phyloP scores from a whole-genome alignment of 2,329 filamentous ascomycete species.

The Pestalotiopsis fici region DNA sequence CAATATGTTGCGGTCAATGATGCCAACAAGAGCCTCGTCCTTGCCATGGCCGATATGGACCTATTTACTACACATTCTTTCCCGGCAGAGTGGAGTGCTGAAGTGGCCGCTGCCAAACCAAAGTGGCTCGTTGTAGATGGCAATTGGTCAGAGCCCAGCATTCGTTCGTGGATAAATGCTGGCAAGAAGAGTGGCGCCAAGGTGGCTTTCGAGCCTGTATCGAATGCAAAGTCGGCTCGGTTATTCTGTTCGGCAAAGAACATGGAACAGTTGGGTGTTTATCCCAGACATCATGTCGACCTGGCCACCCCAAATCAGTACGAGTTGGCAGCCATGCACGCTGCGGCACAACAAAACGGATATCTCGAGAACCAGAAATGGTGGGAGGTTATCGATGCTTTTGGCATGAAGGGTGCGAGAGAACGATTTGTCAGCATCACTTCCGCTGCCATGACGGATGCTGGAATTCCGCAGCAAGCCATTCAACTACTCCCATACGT shows the following conservation, averaged over 20 bases:
- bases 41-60: slow-evolving; percentile 95
- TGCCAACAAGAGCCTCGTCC: slow-evolving; percentile 75
- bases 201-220: slow-evolving; percentile 88
- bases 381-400: slow-evolving; percentile 78
- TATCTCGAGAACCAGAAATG: slow-evolving; percentile 72
- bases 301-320: slow-evolving; percentile 81
- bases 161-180: slow-evolving; percentile 68
- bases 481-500: slow-evolving; percentile 88
- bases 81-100: slow-evolving; percentile 59
- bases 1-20: slow-evolving; percentile 94
- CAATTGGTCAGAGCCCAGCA: slow-evolving; percentile 73
- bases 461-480: slow-evolving; percentile 79
- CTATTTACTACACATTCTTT: slow-evolving; percentile 67
- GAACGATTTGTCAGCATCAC: slow-evolving; percentile 73
- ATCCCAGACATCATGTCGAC: slow-evolving; percentile 65
- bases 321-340: slow-evolving; percentile 80
- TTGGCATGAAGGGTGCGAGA: slow-evolving; percentile 75
- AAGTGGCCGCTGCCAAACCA: slow-evolving; percentile 58
- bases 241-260: slow-evolving; percentile 56
- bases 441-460: slow-evolving; percentile 67
- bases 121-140: slow-evolving; percentile 83
- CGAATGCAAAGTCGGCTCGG: slow-evolving; percentile 72
- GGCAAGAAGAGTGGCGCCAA: slow-evolving; percentile 56
- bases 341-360: slow-evolving; percentile 63
- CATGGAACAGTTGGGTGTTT: slow-evolving; percentile 48